Percentiles rank a stretch among this genome's conserved stretches.
Conservation (phyloP, 108 stramenopile genomes). For the Thalassiosira profunda region DNA sequence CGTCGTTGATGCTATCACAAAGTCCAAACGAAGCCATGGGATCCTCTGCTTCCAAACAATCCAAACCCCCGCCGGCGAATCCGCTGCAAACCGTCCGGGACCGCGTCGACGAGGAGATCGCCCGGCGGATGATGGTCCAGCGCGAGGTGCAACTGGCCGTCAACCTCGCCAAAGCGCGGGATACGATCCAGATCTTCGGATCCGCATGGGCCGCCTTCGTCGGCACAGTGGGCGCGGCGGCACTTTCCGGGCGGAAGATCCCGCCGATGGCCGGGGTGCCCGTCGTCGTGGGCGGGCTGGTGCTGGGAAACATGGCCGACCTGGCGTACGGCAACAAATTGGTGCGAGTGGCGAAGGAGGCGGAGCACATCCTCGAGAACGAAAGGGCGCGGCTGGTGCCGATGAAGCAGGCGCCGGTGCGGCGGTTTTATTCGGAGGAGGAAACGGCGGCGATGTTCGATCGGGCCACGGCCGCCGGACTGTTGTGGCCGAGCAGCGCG, state of each 20-base stretch:
- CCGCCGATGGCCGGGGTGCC: slow-evolving; percentile 50
- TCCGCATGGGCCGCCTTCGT: slow-evolving; percentile 44
- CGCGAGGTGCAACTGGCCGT: slow-evolving; percentile 65
- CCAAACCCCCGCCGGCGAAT: too few relatives aligned
- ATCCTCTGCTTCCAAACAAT: too few relatives aligned
- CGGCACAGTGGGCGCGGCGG: slow-evolving; percentile 28
- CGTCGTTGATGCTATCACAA: too few relatives aligned
- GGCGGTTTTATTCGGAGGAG: slow-evolving; percentile 51
- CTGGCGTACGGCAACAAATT: slow-evolving; percentile 71
- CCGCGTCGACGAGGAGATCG: slow-evolving; percentile 58
- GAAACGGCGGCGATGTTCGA: slow-evolving; percentile 47
- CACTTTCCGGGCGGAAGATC: slow-evolving; percentile 30
- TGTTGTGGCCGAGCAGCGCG: slow-evolving; percentile 40
- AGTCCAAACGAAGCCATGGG: too few relatives aligned
- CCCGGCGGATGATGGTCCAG: slow-evolving; percentile 55
- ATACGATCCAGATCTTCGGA: slow-evolving; percentile 56
- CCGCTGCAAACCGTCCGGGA: too few relatives aligned
- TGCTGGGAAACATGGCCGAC: slow-evolving; percentile 61
- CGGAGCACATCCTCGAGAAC: slow-evolving; percentile 59
- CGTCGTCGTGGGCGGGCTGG: slow-evolving; percentile 47
- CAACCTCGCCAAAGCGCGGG: slow-evolving; percentile 65
- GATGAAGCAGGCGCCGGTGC: slow-evolving; percentile 52
- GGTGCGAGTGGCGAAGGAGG: slow-evolving; percentile 56
- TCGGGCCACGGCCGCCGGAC: slow-evolving; percentile 45
- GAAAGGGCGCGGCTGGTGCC: slow-evolving; percentile 63